Conservation (phyloP, 331 rosid genomes). For the Phaseolus coccineus region DNA sequence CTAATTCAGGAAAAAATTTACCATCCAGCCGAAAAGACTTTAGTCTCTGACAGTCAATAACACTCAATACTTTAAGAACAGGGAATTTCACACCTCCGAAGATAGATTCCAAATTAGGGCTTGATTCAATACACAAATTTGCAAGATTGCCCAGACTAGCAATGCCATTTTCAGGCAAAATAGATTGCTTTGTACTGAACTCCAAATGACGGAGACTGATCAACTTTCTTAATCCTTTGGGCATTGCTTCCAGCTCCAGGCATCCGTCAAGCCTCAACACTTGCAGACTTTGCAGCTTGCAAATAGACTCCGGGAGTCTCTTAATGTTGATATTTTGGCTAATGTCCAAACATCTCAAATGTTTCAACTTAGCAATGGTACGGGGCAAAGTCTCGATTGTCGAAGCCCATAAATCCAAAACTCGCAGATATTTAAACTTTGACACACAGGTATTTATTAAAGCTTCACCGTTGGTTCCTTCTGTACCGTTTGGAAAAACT, state of each 20-base stretch:
- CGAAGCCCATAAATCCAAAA: constrained; percentile 29
- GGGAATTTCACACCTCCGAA: constrained; percentile 15
- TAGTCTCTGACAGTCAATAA: not conserved
- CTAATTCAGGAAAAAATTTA: constrained; percentile 35
- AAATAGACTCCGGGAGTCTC: constrained; percentile 38
- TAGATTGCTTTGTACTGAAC: constrained; percentile 29
- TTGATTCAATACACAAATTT: not conserved
- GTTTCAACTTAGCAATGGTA: constrained; percentile 35
- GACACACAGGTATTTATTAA: not conserved
- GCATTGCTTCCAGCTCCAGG: constrained; percentile 23
- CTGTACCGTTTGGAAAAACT: not conserved
- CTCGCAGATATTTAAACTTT: constrained; percentile 28
- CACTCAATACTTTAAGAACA: not conserved
- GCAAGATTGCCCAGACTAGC: constrained; percentile 37
- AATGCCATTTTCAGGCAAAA: constrained; percentile 9
- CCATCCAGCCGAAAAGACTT: constrained; percentile 18
- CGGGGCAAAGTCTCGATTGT: not conserved
- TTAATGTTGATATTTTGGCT: not conserved
- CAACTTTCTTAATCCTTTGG: constrained; percentile 33
- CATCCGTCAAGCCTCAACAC: not conserved
- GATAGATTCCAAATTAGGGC: constrained; percentile 15
- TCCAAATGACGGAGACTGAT: constrained; percentile 3
- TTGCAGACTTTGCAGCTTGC: constrained; percentile 43
- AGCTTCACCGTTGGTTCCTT: not conserved
- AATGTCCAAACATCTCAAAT: constrained; percentile 34